Conservation (phyloP, 2,329 filamentous ascomycete species). For the Aspergillus luchuensis region DNA sequence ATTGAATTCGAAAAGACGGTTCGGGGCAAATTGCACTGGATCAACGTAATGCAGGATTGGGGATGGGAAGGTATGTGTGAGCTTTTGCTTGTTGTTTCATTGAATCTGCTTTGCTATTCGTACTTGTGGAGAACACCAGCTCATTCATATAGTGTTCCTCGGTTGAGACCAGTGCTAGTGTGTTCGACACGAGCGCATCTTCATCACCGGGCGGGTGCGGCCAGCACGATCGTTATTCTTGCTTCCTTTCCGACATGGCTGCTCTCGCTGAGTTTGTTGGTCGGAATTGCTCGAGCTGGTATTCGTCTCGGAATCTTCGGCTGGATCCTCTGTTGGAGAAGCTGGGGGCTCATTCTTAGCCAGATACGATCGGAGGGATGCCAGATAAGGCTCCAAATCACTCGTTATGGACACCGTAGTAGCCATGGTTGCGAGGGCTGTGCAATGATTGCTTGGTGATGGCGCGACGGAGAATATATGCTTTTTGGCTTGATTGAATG, state of each 20-base stretch:
- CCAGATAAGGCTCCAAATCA: conserved; percentile 34
- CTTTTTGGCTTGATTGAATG: background rate
- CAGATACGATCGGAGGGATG: conserved; percentile 33
- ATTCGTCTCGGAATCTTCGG: background rate
- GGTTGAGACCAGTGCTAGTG: conserved; percentile 27
- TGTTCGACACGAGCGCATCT: background rate
- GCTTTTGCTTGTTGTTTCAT: background rate
- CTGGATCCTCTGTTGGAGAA: conserved; percentile 2
- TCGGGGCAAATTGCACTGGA: conserved; percentile 67
- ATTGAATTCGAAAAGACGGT: conserved; percentile 65
- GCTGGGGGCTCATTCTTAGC: conserved; percentile 9
- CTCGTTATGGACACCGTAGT: conserved; percentile 35
- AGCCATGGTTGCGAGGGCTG: conserved; percentile 25
- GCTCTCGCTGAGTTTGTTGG: background rate
- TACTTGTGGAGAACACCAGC: conserved; percentile 1
- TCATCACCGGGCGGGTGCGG: background rate
- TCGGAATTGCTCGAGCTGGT: background rate
- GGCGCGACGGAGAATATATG: background rate
- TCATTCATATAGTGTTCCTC: conserved; percentile 40
- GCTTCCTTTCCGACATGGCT: background rate
- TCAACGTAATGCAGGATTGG: conserved; percentile 72
- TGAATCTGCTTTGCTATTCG: conserved; percentile 11
- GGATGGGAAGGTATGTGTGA: conserved; percentile 66
- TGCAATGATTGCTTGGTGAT: conserved; percentile 5
- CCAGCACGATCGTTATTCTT: conserved; percentile 2